These are phyloP conservation scores for Heterobasidion annosum DNA, from an alignment of 1,284 basidiomycete genomes.

Conservation along the genomic window DNA sequence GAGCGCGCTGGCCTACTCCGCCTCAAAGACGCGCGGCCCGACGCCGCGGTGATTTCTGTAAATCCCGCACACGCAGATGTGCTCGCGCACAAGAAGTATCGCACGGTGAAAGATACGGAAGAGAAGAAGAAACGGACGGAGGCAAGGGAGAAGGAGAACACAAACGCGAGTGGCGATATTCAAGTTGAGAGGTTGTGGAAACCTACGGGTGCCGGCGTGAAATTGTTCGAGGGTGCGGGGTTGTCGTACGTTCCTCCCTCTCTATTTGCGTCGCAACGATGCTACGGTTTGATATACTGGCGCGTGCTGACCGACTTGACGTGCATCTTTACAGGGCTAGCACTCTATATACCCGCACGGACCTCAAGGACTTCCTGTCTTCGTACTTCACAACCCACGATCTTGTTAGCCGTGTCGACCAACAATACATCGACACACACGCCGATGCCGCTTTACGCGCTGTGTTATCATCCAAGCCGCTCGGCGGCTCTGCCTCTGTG, in stretches of 20 bases:
- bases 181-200: conserved; percentile 70
- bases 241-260: conserved; percentile 33
- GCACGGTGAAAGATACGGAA: conserved; percentile 33
- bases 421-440: conserved; percentile 65
- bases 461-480: conserved; percentile 30
- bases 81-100: conserved; percentile 37
- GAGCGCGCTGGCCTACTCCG: conserved; percentile 68
- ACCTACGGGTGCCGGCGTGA: conserved; percentile 45
- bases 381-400: conserved; percentile 50
- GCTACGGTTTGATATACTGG: neutral
- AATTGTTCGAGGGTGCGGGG: conserved; percentile 54
- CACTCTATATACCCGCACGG: conserved; percentile 42
- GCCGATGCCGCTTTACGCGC: conserved; percentile 34
- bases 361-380: conserved; percentile 51
- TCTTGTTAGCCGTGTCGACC: conserved; percentile 61
- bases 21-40: conserved; percentile 66
- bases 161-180: conserved; percentile 23
- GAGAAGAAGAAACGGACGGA: conserved; percentile 32
- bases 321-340: conserved; percentile 29
- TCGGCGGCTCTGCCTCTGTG: neutral
- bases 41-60: conserved; percentile 55
- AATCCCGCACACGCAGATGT: conserved; percentile 54
- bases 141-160: conserved; percentile 32
- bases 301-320: conserved; percentile 1
- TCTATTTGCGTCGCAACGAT: neutral